These are phyloP conservation scores for Plasmodiophora brassicae DNA, from an alignment of 208 protist species.

Conservation along the genomic window DNA sequence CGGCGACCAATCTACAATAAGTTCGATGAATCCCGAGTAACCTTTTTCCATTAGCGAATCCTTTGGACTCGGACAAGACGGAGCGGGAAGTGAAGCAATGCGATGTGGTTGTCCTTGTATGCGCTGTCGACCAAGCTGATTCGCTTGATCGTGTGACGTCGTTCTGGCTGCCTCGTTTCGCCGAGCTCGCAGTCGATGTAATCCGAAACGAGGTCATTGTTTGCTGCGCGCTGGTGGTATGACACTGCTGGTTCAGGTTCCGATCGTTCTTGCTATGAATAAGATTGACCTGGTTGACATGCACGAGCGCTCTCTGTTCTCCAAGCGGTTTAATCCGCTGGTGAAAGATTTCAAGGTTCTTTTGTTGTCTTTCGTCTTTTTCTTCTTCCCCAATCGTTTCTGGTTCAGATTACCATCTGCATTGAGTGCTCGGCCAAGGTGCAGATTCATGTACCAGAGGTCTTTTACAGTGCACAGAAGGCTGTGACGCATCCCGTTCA, in stretches of 20 bases:
- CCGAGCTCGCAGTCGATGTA: not conserved
- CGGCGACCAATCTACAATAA: too few species aligned
- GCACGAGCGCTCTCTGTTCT: not conserved
- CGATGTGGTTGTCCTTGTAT: not conserved
- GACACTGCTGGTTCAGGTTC: not conserved
- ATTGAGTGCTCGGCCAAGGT: conserved; percentile 16
- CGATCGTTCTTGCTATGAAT: not conserved
- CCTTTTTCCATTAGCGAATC: not conserved
- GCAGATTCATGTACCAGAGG: conserved; percentile 1
- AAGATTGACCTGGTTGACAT: conserved; percentile 5
- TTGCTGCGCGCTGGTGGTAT: not conserved
- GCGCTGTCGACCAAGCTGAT: not conserved
- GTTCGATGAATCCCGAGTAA: too few species aligned
- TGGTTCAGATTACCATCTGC: conserved; percentile 5
- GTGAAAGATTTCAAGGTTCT: not conserved
- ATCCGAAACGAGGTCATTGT: not conserved
- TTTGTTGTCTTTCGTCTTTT: too few species aligned
- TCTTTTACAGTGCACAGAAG: not conserved
- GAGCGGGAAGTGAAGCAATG: not conserved
- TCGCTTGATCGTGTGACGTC: not conserved
- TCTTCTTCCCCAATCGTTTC: not conserved
- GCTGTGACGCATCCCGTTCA: not conserved
- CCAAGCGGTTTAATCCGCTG: not conserved
- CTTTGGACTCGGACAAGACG: not conserved
- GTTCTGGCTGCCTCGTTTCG: not conserved